Base-by-base conservation (phyloP, 2,329 filamentous ascomycete genomes). In the Trichoderma simmonsii region DNA sequence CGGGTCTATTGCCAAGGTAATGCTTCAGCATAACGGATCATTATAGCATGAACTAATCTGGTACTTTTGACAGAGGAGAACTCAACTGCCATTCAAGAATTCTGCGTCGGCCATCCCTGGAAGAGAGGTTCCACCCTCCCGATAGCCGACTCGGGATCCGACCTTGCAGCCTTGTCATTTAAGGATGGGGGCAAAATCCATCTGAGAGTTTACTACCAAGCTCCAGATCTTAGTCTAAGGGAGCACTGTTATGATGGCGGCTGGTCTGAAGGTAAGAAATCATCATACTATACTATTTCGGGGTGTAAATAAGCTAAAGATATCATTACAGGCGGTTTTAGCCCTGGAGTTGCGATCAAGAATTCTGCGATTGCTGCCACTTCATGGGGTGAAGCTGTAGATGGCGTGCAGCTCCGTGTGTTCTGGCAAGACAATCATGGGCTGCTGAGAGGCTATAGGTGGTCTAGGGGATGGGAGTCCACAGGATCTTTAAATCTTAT, bases 1-100 rank as follows among this genome's bases (percentile, higher is more conserved):
- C 59, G 68, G 2, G 68, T 70, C 4, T 70, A 70, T 15, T 48
- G 24, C 24, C 68, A 70, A 70, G 68, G 68, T 63, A 39, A 32
- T 48, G 21, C 14, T 62, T 14, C 7, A 32, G 8, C 14, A 51
- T 51, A 48, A 48, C 26, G 15, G 21, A 5, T 14, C 3, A 15
- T 43, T 9, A 6, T 18, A 1, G 1, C 9, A 26, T 14, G 15
- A 9, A 12, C 14, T 18, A 18, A 70, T 26, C 4, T 62, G 9
- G n/a, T 6, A 6, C n/a, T 54, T 28, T 11, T 2, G 15, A 24
- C 6, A 64, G 43, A 57, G 26, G 43, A 61, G 5, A 26, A 28
- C 30, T 62, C 59, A 34, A 43, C 24, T 30, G 48, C 43, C 8
- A 64, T 70, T 43, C 68, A 70, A 32, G 68, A 70, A 56, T 70